Percentiles rank a stretch among this genome's conserved stretches.
phyloP scores from a whole-genome alignment of 352 stramenopile genomes.

The Phytophthora quininea region DNA sequence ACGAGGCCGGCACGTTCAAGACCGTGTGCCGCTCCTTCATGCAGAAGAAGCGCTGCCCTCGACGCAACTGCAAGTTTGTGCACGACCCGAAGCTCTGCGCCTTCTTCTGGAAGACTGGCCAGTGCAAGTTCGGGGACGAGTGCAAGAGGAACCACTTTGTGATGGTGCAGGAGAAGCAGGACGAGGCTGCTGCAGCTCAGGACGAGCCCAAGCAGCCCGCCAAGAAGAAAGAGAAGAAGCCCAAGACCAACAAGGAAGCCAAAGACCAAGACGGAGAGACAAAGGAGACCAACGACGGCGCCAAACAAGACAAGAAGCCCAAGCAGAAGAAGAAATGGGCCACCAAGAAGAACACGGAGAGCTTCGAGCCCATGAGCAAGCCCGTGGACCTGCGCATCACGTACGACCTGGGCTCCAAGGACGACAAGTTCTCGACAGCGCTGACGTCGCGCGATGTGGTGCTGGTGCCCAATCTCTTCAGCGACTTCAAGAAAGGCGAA shows the following conservation, averaged over 20 bases:
- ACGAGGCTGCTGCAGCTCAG: background rate
- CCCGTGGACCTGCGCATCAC: slow-evolving; percentile 76
- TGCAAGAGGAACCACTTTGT: slow-evolving; percentile 69
- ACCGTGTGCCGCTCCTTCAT: slow-evolving; percentile 67
- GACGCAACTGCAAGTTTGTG: slow-evolving; percentile 45
- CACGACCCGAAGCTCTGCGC: slow-evolving; percentile 62
- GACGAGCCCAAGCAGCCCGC: slow-evolving; percentile 19
- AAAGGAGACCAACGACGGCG: slow-evolving; percentile 27
- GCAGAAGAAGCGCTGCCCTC: slow-evolving; percentile 39
- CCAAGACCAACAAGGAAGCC: slow-evolving; percentile 8
- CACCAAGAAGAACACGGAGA: slow-evolving; percentile 83
- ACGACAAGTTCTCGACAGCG: slow-evolving; percentile 63
- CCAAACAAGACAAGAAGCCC: slow-evolving; percentile 17
- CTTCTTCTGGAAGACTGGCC: slow-evolving; percentile 51
- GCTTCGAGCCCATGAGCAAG: slow-evolving; percentile 69
- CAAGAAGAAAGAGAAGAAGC: slow-evolving; percentile 26
- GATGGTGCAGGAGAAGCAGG: slow-evolving; percentile 21
- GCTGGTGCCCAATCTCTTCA: slow-evolving; percentile 76
- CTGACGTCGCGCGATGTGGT: slow-evolving; percentile 70
- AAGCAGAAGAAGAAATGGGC: slow-evolving; percentile 47
- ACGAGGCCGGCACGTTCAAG: slow-evolving; percentile 64
- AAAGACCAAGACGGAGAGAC: slow-evolving; percentile 14
- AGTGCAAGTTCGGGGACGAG: slow-evolving; percentile 60
- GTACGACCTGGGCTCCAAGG: slow-evolving; percentile 61
- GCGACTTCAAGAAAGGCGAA: slow-evolving; percentile 73